Evolutionary conservation across 208 protist species (phyloP).

Genomic region (Leishmania gerbilli): DNA sequence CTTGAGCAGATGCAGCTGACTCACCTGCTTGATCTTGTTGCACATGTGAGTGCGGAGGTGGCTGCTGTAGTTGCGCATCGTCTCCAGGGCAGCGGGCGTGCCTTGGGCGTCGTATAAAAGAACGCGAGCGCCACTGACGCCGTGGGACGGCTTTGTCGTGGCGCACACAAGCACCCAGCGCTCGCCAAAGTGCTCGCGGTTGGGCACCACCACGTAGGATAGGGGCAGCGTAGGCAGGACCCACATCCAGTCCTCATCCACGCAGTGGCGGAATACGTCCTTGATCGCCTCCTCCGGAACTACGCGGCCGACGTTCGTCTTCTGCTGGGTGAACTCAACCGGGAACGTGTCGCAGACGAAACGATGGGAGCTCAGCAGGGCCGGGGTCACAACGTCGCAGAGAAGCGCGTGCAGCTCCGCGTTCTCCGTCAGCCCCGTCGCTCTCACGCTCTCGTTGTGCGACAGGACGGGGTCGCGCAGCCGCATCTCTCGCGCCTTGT

Average conservation of each 20-base stretch:
- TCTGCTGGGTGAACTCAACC: slow-evolving; percentile 79
- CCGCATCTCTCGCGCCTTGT: background rate
- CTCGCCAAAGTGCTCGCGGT: slow-evolving; percentile 41
- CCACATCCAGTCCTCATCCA: slow-evolving; percentile 81
- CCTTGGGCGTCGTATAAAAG: slow-evolving; percentile 48
- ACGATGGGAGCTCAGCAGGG: slow-evolving; percentile 51
- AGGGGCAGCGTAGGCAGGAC: slow-evolving; percentile 44
- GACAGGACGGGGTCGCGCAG: slow-evolving; percentile 19
- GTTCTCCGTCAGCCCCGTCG: slow-evolving; percentile 20
- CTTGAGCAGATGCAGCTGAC: slow-evolving; percentile 81
- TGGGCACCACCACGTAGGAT: slow-evolving; percentile 60
- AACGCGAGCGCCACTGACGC: slow-evolving; percentile 38
- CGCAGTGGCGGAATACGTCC: slow-evolving; percentile 69
- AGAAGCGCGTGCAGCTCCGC: slow-evolving; percentile 48
- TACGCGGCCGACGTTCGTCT: slow-evolving; percentile 47
- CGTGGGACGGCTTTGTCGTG: slow-evolving; percentile 28
- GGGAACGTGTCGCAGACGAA: slow-evolving; percentile 60
- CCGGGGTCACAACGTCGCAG: slow-evolving; percentile 54
- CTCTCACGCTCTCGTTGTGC: slow-evolving; percentile 13
- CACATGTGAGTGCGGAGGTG: slow-evolving; percentile 59
- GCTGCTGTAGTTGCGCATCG: slow-evolving; percentile 27
- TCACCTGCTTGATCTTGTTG: slow-evolving; percentile 73
- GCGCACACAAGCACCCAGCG: slow-evolving; percentile 72
- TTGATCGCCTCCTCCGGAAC: slow-evolving; percentile 52
- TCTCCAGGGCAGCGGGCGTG: slow-evolving; percentile 9